Conservation (phyloP, 768 basidiomycete genomes). For the Roridomyces roridus region DNA sequence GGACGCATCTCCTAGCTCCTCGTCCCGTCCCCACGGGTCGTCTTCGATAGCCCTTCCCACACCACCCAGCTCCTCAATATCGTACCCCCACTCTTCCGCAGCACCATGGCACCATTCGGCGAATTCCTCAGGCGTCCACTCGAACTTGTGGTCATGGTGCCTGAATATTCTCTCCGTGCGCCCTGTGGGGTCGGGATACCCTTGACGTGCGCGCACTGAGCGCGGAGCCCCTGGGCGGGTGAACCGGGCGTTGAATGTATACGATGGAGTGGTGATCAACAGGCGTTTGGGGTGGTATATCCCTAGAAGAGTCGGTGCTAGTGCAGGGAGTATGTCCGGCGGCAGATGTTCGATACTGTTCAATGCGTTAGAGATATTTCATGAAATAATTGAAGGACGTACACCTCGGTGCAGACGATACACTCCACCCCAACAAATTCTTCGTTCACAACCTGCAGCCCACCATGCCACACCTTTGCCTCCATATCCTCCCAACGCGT, state of each 20-base stretch:
- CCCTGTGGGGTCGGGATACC: constrained; percentile 75
- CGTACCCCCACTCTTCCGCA: constrained; percentile 77
- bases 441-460: constrained; percentile 69
- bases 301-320: constrained; percentile 77
- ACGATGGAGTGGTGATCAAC: constrained; percentile 86
- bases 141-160: constrained; percentile 87
- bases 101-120: constrained; percentile 58
- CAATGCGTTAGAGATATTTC: constrained; percentile 11
- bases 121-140: constrained; percentile 86
- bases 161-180: constrained; percentile 79
- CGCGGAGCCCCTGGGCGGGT: constrained; percentile 55
- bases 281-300: constrained; percentile 76
- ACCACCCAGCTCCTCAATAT: constrained; percentile 55
- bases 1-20: constrained; percentile 66
- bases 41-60: constrained; percentile 64
- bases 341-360: constrained; percentile 81
- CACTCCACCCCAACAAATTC: constrained; percentile 70
- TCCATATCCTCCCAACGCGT: constrained; percentile 74
- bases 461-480: constrained; percentile 77
- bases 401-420: constrained; percentile 86
- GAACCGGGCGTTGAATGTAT: constrained; percentile 82
- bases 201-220: constrained; percentile 47
- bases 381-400: constrained; percentile 34
- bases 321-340: constrained; percentile 59
- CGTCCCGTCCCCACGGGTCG: constrained; percentile 79